Evolutionary conservation across 805 yeast species (phyloP).

Genomic region (Vanderwaltozyma yarrowii): DNA sequence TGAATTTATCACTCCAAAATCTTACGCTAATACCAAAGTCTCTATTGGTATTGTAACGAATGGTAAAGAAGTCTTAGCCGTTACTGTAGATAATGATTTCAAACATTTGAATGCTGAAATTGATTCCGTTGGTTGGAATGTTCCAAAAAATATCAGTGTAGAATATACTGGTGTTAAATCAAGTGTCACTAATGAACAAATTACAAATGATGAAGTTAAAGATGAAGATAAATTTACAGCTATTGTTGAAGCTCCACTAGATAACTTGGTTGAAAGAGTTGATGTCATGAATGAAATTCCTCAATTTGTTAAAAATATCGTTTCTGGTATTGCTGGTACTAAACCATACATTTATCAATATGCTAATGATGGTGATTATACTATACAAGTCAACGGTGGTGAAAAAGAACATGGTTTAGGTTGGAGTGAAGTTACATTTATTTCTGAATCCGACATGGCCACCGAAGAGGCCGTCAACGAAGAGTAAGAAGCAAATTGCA

Average conservation of each 20-base stretch:
- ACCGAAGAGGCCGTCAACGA: slow-evolving; percentile 15
- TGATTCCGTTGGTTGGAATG: slow-evolving; percentile 90
- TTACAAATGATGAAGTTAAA: slow-evolving; percentile 21
- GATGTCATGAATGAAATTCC: slow-evolving; percentile 98
- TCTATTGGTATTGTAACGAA: slow-evolving; percentile 66
- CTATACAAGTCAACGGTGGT: slow-evolving; percentile 15
- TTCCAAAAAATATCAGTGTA: slow-evolving; percentile 61
- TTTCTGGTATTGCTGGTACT: slow-evolving; percentile 89
- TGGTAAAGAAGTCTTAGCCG: slow-evolving; percentile 50
- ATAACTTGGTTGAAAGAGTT: slow-evolving; percentile 68
- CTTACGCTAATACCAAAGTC: slow-evolving; percentile 77
- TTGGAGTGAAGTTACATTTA: slow-evolving; percentile 30
- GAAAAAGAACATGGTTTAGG: slow-evolving; percentile 19
- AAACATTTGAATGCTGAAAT: slow-evolving; percentile 44
- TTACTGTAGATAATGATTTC: slow-evolving; percentile 56
- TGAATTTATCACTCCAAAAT: slow-evolving; percentile 92
- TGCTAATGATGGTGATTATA: slow-evolving; percentile 39
- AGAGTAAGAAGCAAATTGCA: background rate
- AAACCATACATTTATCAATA: slow-evolving; percentile 95
- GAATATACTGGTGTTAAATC: slow-evolving; percentile 41
- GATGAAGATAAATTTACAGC: slow-evolving; percentile 34
- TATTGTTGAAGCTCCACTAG: slow-evolving; percentile 49
- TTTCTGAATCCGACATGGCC: slow-evolving; percentile 23
- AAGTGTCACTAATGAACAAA: slow-evolving; percentile 34
- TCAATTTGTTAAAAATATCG: slow-evolving; percentile 84